phyloP scores from a whole-genome alignment of 2,329 filamentous ascomycete genomes.

The Zasmidium cellare region DNA sequence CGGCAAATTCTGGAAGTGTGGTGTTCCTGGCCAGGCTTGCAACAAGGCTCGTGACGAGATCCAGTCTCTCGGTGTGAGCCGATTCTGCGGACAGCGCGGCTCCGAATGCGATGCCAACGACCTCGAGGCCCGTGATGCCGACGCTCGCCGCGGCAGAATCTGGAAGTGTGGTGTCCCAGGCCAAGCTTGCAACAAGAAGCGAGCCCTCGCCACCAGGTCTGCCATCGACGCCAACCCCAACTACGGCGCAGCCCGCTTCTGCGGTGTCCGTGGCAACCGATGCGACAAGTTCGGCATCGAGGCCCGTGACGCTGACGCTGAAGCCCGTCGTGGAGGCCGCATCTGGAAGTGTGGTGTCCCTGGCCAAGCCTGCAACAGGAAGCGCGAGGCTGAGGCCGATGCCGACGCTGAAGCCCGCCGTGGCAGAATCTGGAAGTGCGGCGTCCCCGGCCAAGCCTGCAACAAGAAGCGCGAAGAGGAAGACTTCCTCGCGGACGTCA shows the following conservation, averaged over 20 bases:
- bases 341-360: constrained; percentile 35
- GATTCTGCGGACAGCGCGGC: background rate
- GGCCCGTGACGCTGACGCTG: constrained; percentile 22
- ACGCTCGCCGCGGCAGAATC: background rate
- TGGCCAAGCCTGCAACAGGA: constrained; percentile 45
- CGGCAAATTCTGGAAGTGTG: too few relatives aligned
- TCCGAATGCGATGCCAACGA: background rate
- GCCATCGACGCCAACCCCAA: constrained; percentile 1
- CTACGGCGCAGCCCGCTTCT: constrained; percentile 9
- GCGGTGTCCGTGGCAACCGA: constrained; percentile 28
- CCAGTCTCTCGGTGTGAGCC: background rate
- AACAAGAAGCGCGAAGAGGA: constrained; percentile 34
- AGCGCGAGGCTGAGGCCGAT: constrained; percentile 17
- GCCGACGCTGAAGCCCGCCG: constrained; percentile 25
- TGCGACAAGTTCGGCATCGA: constrained; percentile 40
- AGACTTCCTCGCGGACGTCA: constrained; percentile 3
- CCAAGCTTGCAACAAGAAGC: constrained; percentile 23
- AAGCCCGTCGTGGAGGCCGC: background rate
- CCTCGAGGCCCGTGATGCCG: background rate
- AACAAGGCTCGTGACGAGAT: constrained; percentile 17
- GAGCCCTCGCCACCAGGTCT: constrained; percentile 5
- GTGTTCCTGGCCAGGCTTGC: constrained; percentile 44
- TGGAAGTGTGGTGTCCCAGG: constrained; percentile 6
- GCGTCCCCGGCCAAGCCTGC: constrained; percentile 1
- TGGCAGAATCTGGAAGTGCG: constrained; percentile 12